A percentile compares a stretch with the other conserved stretches of the same genome.
Evolutionary conservation across 441 rosid species (phyloP).

Genomic region (Erysimum cheiri): DNA sequence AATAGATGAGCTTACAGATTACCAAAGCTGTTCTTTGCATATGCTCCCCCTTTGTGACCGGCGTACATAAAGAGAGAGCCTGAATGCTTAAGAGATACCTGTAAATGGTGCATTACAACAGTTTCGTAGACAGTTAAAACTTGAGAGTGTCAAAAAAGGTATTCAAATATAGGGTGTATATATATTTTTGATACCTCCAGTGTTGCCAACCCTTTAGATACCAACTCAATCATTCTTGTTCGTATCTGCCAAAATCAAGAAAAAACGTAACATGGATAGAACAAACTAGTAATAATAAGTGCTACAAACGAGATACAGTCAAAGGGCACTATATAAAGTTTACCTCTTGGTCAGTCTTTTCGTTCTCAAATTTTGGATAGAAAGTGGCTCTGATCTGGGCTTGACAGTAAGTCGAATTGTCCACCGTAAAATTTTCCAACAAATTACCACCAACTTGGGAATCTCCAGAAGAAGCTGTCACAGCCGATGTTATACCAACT

Average conservation of each 20-base stretch:
- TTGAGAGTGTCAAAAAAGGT: slow-evolving; percentile 1
- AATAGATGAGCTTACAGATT: slow-evolving; percentile 64
- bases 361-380: slow-evolving; percentile 97
- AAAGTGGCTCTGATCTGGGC: slow-evolving; percentile 95
- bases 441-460: slow-evolving; percentile 54
- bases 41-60: slow-evolving; percentile 89
- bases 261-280: slow-evolving; percentile 14
- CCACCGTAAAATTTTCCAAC: slow-evolving; percentile 68
- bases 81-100: slow-evolving; percentile 97
- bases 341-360: slow-evolving; percentile 97
- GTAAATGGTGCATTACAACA: slow-evolving; percentile 39
- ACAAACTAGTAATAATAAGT: neutral
- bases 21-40: slow-evolving; percentile 98
- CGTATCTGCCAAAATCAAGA: slow-evolving; percentile 61
- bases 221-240: slow-evolving; percentile 87
- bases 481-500: slow-evolving; percentile 34
- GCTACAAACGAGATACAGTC: slow-evolving; percentile 8
- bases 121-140: slow-evolving; percentile 14
- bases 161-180: slow-evolving; percentile 1
- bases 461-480: slow-evolving; percentile 36
- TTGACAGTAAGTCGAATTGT: slow-evolving; percentile 61
- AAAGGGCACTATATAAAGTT: neutral
- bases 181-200: slow-evolving; percentile 66
- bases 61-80: slow-evolving; percentile 99
- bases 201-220: slow-evolving; percentile 78